A percentile compares a stretch with the other conserved stretches of the same genome.
These are phyloP conservation scores for Fusarium sp. DNA, from an alignment of 2,329 filamentous ascomycete genomes.

Conservation along the genomic window DNA sequence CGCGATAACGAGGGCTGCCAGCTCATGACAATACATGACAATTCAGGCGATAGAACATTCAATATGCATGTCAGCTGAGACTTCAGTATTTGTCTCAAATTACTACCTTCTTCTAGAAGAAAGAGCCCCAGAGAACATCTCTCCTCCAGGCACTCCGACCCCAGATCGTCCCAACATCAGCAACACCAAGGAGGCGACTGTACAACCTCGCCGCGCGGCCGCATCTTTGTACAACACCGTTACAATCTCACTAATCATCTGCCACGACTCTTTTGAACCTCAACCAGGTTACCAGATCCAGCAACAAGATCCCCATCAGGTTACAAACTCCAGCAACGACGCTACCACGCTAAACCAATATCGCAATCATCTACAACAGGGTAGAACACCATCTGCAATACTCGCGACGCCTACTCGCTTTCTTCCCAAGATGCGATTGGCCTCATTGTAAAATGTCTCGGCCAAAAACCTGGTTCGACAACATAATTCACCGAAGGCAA, in stretches of 20 bases:
- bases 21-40: too few relatives aligned
- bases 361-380: too few relatives aligned
- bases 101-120: too few relatives aligned
- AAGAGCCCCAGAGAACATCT: too few relatives aligned
- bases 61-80: too few relatives aligned
- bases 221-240: slow-evolving; percentile 13
- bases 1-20: too few relatives aligned
- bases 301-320: background rate
- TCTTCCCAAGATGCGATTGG: slow-evolving; percentile 24
- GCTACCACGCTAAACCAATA: too few relatives aligned
- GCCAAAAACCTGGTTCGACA: slow-evolving; percentile 4
- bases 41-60: too few relatives aligned
- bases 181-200: background rate
- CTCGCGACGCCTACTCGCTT: slow-evolving; percentile 5
- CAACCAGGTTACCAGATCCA: background rate
- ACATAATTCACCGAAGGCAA: slow-evolving; percentile 17
- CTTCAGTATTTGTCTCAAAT: background rate
- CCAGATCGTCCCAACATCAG: background rate
- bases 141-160: too few relatives aligned
- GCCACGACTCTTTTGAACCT: background rate
- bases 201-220: slow-evolving; percentile 32
- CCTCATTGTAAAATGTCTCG: slow-evolving; percentile 21
- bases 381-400: too few relatives aligned
- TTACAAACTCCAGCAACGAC: background rate
- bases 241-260: background rate